Conservation (phyloP, 305 asterid genomes). For the Solanum hybrid region DNA sequence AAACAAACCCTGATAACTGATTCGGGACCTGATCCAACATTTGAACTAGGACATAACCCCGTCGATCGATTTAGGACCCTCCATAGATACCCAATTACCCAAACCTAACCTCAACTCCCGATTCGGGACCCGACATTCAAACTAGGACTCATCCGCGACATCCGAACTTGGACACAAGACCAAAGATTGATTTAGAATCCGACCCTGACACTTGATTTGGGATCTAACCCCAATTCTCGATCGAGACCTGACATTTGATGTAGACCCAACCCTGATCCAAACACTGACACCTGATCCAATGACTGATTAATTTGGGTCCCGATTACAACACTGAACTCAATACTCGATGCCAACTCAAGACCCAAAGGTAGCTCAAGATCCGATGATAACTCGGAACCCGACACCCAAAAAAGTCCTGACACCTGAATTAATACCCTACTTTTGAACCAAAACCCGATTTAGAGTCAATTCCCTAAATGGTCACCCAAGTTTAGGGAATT, state of each 20-base stretch:
- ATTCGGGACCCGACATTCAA: neutral
- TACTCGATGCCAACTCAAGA: no score
- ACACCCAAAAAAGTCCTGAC: no score
- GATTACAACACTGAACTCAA: no score
- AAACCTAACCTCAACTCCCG: neutral
- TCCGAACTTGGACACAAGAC: neutral
- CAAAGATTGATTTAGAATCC: neutral
- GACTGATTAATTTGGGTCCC: no score
- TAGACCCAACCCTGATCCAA: neutral
- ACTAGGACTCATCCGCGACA: neutral
- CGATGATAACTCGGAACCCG: no score
- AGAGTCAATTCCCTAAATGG: no score
- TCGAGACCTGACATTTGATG: neutral
- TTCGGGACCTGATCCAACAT: neutral
- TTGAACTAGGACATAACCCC: neutral
- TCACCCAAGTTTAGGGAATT: no score
- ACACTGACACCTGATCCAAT: no score
- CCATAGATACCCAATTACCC: neutral
- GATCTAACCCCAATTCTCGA: neutral
- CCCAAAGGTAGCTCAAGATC: no score
- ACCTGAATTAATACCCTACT: no score
- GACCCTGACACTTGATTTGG: neutral
- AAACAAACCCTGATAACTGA: neutral
- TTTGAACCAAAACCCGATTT: no score
- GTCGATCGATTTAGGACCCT: neutral